Base-by-base conservation (phyloP, 2,329 filamentous ascomycete genomes). In the Penicillium fuscoglaucum region DNA sequence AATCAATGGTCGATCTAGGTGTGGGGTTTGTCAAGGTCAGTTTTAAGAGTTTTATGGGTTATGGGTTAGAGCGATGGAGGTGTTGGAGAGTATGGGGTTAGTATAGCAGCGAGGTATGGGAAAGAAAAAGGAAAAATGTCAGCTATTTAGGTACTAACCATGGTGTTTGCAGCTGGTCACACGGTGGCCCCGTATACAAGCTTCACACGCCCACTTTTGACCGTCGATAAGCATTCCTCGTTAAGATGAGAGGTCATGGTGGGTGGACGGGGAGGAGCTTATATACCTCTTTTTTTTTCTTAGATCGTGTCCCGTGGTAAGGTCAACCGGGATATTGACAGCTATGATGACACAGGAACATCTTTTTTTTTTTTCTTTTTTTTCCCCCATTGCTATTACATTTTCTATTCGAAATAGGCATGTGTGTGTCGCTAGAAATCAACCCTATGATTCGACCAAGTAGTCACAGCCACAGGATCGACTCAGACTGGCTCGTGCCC, bases 161-260 rank as follows among this genome's bases (percentile, higher is more conserved):
- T 87, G 84, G 79, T 98, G 93, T 78, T 93, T 91, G 82, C 93
- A 98, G 74, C 93, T 96, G 84, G 92, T 96, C 74, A 97, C 93
- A 75, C 93, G 90, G 80, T 98, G 93, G 70, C 93, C 93, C 78
- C 93, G 89, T 74, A 98, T 91, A 80, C 93, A 97, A 79, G 92
- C 92, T 80, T 96, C 90, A 82, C 93, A 98, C 76, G 93, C 93
- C 82, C 86, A 97, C 83, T 97, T 98, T 81, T 96, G 91, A 76
- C 93, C 92, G 83, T 96, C 87, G 79, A 92, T 90, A 76, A 92
- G 83, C 90, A 92, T 93, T 60, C 69, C 70, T 71, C 37, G 37
- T 40, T 61, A 56, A 57, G 51, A 64, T 68, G 55, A 57, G 58
- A 60, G 39, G 17, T 37, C 45, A 45, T 59, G 28, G 43, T 28